Base-by-base conservation (phyloP, 2,329 filamentous ascomycete genomes). In the Trichoderma cornu-damae region DNA sequence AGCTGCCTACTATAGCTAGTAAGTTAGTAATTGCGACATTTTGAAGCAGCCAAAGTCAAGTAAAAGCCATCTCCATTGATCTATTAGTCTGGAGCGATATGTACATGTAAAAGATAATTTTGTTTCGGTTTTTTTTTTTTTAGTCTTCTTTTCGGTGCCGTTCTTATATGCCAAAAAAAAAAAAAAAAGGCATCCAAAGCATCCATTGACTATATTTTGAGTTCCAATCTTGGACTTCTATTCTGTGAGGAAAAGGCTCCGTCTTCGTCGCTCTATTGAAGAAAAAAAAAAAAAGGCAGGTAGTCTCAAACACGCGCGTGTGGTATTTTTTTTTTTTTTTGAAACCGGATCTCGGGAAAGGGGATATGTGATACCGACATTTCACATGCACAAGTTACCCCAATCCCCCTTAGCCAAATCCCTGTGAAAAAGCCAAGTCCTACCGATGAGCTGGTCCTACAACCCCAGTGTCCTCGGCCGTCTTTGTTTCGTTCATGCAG, bases 81-180 rank as follows among this genome's bases (percentile, higher is more conserved):
- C 38, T 55, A 55, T 44, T 16, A 46, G 18, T 11, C 22, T 55
- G 30, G n/a, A 38, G 8, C 37, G 35, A 37, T 54, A 43, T 55
- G 20, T 55, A 46, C 32, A 28, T 38, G 47, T 12, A 47, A 47
- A 30, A 35, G 22, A n/a, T n/a, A 12, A 47, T 8, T 55, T 24
- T 28, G 42, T 16, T 46, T 55, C 51, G 26, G 12, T 37, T 18
- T 22, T 38, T 55, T 38, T 22, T 9, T 44, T 26, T 55, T 55
- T 46, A 14, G 12, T 37, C 12, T 22, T 38, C 47, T 38, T 22
- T 9, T 44, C 34, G 46, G 46, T 46, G 9, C 51, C 51, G 24
- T 47, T 47, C 24, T 35, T 28, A 28, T 55, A 44, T 32, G 42
- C 51, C 50, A 35, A 34, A 14, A 43, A 43, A 37, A 50, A 34